Evolutionary conservation across 352 stramenopile species (phyloP), one percentile per base, ranked within the genome.

Genomic region (Pythium pyrilobum): DNA sequence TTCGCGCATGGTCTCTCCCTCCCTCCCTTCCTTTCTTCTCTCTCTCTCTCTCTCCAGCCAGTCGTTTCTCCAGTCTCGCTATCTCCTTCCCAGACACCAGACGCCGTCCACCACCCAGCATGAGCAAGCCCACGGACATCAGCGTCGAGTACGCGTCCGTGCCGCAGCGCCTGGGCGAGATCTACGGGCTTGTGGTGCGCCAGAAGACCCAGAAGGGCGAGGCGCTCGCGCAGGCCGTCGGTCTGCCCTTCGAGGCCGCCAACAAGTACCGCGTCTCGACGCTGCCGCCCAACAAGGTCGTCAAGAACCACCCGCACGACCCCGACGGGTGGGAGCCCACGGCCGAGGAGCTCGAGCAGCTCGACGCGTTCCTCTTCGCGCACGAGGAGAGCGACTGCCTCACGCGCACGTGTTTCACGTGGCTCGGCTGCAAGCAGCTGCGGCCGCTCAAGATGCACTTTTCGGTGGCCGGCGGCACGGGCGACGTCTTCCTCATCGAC

Each of bases 201-300:
- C 77, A 88, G 58, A 66, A 74, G 56, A 68, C 71, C 1, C 77
- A 87, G 38, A 66, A 62, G 31, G 55, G 44, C 13, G 74, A 85
- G 37, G 65, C 73, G 34, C 43, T 72, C n/a, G 68, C 72, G 43
- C 74, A 87, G 61, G 59, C 73, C 42, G 13, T 81, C 31, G 74
- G 66, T 10, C 21, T 86, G 36, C 73, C 77, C 2, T 85, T 71
- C 34, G 75, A 89, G 47, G 37, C 62, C n/a, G 53, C 45, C 32
- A 89, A 89, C 73, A 75, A 79, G 58, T 89, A 87, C 66, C 66
- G 66, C 15, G 49, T 87, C 32, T 58, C 69, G 24, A 21, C 62
- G 18, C 59, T 89, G 23, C 73, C 69, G 40, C 24, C 56, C 4
- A 66, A 62, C 62, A 87, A 84, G 40, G 66, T 69, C 11, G 70